Base-by-base conservation (phyloP, 495 filamentous ascomycete species). In the Corynascus novoguineensis region DNA sequence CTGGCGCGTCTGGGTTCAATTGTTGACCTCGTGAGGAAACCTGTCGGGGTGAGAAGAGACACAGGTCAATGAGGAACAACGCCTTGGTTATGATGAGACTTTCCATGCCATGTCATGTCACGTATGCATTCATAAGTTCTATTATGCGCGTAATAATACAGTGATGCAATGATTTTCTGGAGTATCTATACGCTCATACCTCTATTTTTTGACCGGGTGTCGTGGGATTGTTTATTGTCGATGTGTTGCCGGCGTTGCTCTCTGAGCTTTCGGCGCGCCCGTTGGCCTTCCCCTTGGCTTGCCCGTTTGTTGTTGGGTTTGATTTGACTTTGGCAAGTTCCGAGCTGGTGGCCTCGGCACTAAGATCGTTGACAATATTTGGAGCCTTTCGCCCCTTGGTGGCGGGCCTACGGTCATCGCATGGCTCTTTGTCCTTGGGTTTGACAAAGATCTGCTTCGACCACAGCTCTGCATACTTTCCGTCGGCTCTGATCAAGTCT, bases 391-490 rank as follows among this genome's bases (percentile, higher is more conserved):
- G 28, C 42, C 31, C 64, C 59, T 72, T 64, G 61, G 61, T n/a
- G 12, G 51, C 35, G 1, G 51, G 32, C 28, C 44, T 44, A n/a
- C n/a, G n/a, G 42, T 71, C 63, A 47, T 62, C 34, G 47, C 53
- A 19, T 50, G 59, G 46, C 35, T 63, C 71, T 58, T 70, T 71
- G 28, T 76, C 70, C 55, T 78, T 71, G 12, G 80, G 71, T 53
- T 78, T 78, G 31, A 78, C 64, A 58, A 81, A 78, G 10, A 79
- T 73, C 61, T 84, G 81, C 50, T 81, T 82, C 10, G 80, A 78
- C 81, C 81, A 84, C n/a, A 83, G 71, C 55, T 81, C 74, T n/a
- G 76, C 73, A 58, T 86, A 86, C 71, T 81, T 84, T 17, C 83
- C 82, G 21, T 72, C 70, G 21, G 71, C 67, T 11, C 64, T 64